Evolutionary conservation across 202 grass and related monocot species (phyloP), one percentile per base, ranked within the genome.

Genomic region (Tripidium arundinaceum): DNA sequence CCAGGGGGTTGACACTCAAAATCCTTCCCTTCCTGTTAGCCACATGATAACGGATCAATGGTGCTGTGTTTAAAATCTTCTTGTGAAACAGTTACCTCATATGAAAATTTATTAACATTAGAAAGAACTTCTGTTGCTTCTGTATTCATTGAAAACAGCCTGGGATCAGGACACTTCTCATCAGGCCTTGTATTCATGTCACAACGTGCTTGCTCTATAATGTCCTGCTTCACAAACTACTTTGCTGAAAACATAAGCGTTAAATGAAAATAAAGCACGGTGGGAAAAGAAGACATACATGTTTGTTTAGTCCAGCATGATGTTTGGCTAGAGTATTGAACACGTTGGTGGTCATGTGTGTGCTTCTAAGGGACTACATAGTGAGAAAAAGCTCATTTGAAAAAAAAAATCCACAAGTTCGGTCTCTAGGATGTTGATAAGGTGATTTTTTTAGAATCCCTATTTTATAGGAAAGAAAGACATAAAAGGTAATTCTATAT

Each of bases 301-400:
- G 16, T 50, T 74, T 72, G 31, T 73, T 79, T 26, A 79, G 49
- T 74, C 61, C 9, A 16, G 39, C 71, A 8, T 77, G 73, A 76
- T 78, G n/a, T 62, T 69, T 75, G 15, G 52, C 38, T 75, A 61
- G 16, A 28, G 24, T 34, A 62, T 22, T 55, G 52, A 55, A 55
- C n/a, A 22, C 52, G 8, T 55, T 55, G n/a, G n/a, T 55, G 50
- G 50, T n/a, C 19, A 21, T 21, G 7, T 65, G 42, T 65, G 41
- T 71, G 40, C 16, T 47, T 69, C 14, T 78, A 64, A 16, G 28
- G 57, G 11, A 24, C 28, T 38, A 55, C 2, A 61, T 64, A 42
- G 58, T 8, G 25, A 55, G 9, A 54, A 27, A 79, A 43, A 25
- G 46, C 5, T 64, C 2, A 61, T 40, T 68, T 61, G 38, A 12